Base-by-base conservation (phyloP, 192 early-diverging fungal species). In the Backusella westeae region DNA sequence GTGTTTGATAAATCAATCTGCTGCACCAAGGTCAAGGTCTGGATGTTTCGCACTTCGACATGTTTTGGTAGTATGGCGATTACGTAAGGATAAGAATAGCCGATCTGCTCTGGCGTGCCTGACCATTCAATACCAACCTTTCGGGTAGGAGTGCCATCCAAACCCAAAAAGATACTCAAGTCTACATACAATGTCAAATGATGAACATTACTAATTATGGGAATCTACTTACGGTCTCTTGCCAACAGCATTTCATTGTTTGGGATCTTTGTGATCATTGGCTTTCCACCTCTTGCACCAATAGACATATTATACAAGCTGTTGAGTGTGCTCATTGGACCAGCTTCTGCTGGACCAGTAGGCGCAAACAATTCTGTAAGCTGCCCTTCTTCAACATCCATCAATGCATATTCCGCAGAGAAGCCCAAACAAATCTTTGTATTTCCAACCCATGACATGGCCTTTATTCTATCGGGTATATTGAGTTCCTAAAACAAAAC, bases 11-110 rank as follows among this genome's bases (percentile, higher is more conserved):
- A 83, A 19, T 90, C 87, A 14, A 96, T 87, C 36, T 88, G 85
- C 80, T 99, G 97, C 4, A 99, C 93, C 26, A 96, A 81, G 3
- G 89, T 90, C 66, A 92, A 91, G 0, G 94, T 93, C 56, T 87
- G 91, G 63, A 98, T 90, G 66, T 94, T 96, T 76, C 94, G 89
- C 17, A 99, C 93, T 78, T 97, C 94, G 0, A 99, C 89, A 42
- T 92, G 86, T 4, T 86, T 84, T 5, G 87, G 80, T 39, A 92
- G 73, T 39, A 94, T 88, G 7, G 87, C 93, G 73, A 94, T 86
- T 15, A 92, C 87, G 75, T 94, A 96, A 6, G 94, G 94, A 35
- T 88, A 80, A 4, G 88, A 91, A 63, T 86, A 91, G 8, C 89
- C 87, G 42, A 94, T 85, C 53, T 89, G 87, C 63, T 91, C 87